Base-by-base conservation (phyloP, 495 filamentous ascomycete genomes). In the Neurospora cerealis region DNA sequence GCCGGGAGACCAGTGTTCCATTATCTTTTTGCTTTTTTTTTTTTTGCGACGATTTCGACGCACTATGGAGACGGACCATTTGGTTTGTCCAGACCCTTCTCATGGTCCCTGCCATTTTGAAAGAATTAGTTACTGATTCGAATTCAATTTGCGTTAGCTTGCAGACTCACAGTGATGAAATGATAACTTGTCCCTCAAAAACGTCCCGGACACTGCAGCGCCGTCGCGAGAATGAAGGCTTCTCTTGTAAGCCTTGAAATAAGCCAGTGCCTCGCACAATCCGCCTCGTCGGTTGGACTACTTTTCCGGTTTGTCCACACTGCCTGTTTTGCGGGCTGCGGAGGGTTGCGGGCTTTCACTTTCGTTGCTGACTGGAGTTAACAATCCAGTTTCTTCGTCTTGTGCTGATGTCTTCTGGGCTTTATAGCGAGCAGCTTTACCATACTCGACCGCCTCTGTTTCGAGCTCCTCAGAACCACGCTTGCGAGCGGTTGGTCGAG, bases 211-310 rank as follows among this genome's bases (percentile, higher is more conserved):
- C 71, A 0, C 86, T 87, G 36, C 82, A n/a, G n/a, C n/a, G n/a
- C n/a, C n/a, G n/a, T 85, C 77, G 2, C 76, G 76, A 1, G 84
- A 80, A 73, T 94, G 88, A 3, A 86, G 76, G 19, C 89, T 89
- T 0, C 89, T 86, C 77, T 96, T 90, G 42, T 88, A 88, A 4
- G 86, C 76, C 0, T 84, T 85, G 79, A 88, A 95, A 81, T 91
- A 95, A 0, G 87, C 85, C 2, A 95, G 78, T 2, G 89, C 85
- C 76, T 95, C 92, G 74, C 88, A 91, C 5, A 96, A 78, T 0
- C 85, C 86, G 17, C 89, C 86, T 9, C 93, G 88, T 46, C 76
- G 82, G 78, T 91, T 81, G 38, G 91, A 84, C 89, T 89, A 92
- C 0, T 77, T 62, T 6, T 81, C 74, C 4, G 82, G 84, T 70